phyloP scores from a whole-genome alignment of 371 early-diverging fungal genomes.

The Furculomyces boomerangus region DNA sequence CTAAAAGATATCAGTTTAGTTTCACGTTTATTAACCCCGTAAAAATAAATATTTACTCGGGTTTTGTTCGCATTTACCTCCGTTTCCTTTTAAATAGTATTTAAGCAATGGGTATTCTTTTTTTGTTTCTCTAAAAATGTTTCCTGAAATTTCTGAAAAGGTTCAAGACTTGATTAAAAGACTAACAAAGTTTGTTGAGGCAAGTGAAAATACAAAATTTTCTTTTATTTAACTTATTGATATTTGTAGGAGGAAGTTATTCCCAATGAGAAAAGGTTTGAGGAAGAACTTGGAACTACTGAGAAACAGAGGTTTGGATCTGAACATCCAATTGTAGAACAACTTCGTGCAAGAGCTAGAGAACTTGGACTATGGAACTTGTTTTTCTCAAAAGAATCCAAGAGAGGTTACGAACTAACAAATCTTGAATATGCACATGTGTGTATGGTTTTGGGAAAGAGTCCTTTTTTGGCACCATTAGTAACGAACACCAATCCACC shows the following conservation, averaged over 20 bases:
- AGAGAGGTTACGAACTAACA: slow-evolving; percentile 72
- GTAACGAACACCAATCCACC: slow-evolving; percentile 87
- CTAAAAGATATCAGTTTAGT: no score
- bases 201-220: no score
- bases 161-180: slow-evolving; percentile 10
- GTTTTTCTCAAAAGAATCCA: slow-evolving; percentile 60
- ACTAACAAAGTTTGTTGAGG: slow-evolving; percentile 13
- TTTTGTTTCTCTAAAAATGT: no score
- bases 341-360: slow-evolving; percentile 71
- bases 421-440: slow-evolving; percentile 86
- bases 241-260: slow-evolving; percentile 92
- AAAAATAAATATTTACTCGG: no score
- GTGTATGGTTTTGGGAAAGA: slow-evolving; percentile 74
- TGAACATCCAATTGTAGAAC: slow-evolving; percentile 62
- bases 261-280: slow-evolving; percentile 69
- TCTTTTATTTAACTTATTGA: no score
- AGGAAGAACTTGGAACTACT: slow-evolving; percentile 49
- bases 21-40: no score
- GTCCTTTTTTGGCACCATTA: slow-evolving; percentile 29
- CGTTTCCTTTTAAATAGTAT: no score
- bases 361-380: slow-evolving; percentile 92
- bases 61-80: no score
- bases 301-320: slow-evolving; percentile 34
- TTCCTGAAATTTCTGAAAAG: slow-evolving; percentile 14
- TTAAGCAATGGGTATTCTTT: no score